Percentiles rank a stretch among this genome's conserved stretches.
These are phyloP conservation scores for Candida succiphila DNA, from an alignment of 805 yeast species.

Conservation along the genomic window DNA sequence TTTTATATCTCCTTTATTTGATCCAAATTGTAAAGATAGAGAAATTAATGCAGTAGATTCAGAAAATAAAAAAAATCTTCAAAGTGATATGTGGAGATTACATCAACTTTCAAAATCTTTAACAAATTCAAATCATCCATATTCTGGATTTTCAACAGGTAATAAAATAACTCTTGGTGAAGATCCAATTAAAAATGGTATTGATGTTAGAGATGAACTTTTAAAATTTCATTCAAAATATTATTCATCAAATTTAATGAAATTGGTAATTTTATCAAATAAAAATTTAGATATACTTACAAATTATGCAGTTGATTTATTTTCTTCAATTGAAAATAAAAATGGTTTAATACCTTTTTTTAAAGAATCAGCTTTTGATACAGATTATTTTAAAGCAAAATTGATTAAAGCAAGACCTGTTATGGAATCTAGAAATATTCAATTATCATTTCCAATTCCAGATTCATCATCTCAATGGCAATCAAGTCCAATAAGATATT, in stretches of 20 bases:
- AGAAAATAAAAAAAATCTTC: conserved; percentile 90
- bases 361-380: conserved; percentile 34
- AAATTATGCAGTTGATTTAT: conserved; percentile 57
- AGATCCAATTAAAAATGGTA: conserved; percentile 46
- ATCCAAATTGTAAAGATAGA: conserved; percentile 67
- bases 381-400: conserved; percentile 37
- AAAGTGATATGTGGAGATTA: conserved; percentile 81
- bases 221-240: conserved; percentile 60
- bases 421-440: conserved; percentile 64
- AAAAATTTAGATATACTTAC: conserved; percentile 68
- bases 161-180: conserved; percentile 65
- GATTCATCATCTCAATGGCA: conserved; percentile 61
- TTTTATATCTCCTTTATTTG: conserved; percentile 77
- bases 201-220: conserved; percentile 75
- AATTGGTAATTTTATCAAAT: conserved; percentile 73
- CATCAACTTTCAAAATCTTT: conserved; percentile 74
- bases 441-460: conserved; percentile 64
- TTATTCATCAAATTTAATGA: conserved; percentile 86
- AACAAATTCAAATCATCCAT: conserved; percentile 72
- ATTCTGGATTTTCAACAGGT: conserved; percentile 84
- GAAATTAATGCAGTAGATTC: conserved; percentile 94
- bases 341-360: conserved; percentile 35
- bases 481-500: conserved; percentile 59
- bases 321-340: conserved; percentile 51
- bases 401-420: conserved; percentile 68